phyloP scores from a whole-genome alignment of 108 stramenopile genomes.

The Cylindrotheca closterium region DNA sequence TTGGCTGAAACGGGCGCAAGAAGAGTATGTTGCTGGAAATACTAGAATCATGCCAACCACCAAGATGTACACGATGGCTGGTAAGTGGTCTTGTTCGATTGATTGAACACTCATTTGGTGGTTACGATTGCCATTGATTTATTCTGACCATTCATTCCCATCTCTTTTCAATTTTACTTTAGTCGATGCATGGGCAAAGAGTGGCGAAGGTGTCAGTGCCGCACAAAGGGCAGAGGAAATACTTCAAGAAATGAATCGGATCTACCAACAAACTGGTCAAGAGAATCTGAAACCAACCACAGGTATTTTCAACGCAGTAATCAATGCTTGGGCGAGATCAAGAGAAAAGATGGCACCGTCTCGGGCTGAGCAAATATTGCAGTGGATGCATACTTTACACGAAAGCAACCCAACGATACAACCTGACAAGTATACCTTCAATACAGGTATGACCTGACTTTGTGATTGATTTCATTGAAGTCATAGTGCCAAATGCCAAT shows the following conservation, averaged over 20 bases:
- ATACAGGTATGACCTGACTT: conserved; percentile 29
- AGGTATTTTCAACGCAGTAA: conserved; percentile 84
- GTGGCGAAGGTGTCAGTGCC: conserved; percentile 70
- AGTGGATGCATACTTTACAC: conserved; percentile 79
- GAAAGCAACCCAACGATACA: conserved; percentile 37
- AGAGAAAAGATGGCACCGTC: conserved; percentile 73
- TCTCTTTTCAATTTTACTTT: background rate
- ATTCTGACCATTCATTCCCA: background rate
- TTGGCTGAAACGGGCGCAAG: conserved; percentile 72
- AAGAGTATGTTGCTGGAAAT: conserved; percentile 72
- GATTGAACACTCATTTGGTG: no score
- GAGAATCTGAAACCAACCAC: conserved; percentile 74
- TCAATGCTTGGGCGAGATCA: conserved; percentile 82
- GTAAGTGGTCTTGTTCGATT: no score
- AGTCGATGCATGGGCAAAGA: conserved; percentile 89
- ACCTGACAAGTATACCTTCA: conserved; percentile 85
- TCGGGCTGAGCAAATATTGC: conserved; percentile 79
- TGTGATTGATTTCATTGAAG: background rate
- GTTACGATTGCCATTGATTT: background rate
- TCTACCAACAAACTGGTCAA: conserved; percentile 57
- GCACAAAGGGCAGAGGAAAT: conserved; percentile 79
- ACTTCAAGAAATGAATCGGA: conserved; percentile 70
- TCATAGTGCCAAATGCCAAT: conserved; percentile 18
- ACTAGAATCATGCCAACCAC: conserved; percentile 54
- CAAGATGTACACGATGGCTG: conserved; percentile 86